Evolutionary conservation across 371 early-diverging fungal genomes (phyloP).

Genomic region (Nematocida sp.): DNA sequence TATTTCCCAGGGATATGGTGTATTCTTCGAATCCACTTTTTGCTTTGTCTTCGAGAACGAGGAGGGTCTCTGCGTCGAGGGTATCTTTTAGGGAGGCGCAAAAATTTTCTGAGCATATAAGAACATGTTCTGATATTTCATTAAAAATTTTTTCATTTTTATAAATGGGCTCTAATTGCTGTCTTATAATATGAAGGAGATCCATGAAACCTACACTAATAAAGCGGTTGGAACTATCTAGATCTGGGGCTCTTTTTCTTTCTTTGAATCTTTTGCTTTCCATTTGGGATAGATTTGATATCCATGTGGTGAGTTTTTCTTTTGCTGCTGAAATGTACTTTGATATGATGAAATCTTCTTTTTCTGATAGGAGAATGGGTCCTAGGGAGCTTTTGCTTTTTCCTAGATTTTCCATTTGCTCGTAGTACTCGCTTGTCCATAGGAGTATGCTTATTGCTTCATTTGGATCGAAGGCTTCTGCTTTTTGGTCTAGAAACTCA

Average conservation of each 20-base stretch:
- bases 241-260: constrained; percentile 58
- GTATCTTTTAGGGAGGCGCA: constrained; percentile 49
- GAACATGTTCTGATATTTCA: constrained; percentile 56
- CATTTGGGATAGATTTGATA: constrained; percentile 61
- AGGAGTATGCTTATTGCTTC: constrained; percentile 44
- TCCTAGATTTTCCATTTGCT: constrained; percentile 33
- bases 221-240: constrained; percentile 65
- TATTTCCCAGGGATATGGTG: constrained; percentile 67
- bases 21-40: constrained; percentile 67
- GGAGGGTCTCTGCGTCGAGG: constrained; percentile 61
- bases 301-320: constrained; percentile 64
- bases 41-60: constrained; percentile 55
- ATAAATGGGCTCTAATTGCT: constrained; percentile 66
- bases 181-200: constrained; percentile 66
- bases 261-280: constrained; percentile 62
- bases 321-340: constrained; percentile 62
- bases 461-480: constrained; percentile 43
- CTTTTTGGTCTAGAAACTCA: constrained; percentile 28
- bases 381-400: constrained; percentile 31
- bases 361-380: constrained; percentile 45
- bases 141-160: constrained; percentile 63
- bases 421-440: constrained; percentile 40
- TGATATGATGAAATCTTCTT: constrained; percentile 59
- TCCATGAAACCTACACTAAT: constrained; percentile 67
- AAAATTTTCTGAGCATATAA: constrained; percentile 56